Conservation (phyloP, 225 moss, liverwort and hornwort species). For the Neckera pumila region DNA sequence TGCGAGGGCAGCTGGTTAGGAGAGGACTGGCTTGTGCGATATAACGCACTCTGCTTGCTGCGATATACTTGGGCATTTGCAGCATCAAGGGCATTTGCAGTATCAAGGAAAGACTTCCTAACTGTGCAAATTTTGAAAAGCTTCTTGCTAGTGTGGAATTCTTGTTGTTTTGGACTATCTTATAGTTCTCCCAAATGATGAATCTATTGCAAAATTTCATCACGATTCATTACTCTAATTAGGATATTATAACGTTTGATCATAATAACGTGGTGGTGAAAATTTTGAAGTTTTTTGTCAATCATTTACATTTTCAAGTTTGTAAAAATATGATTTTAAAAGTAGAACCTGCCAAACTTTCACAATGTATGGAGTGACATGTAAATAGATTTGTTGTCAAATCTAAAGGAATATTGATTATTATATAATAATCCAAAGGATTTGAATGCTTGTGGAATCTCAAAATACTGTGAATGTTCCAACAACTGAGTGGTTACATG, state of each 20-base stretch:
- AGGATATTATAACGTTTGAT: neutral
- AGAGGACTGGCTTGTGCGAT: neutral
- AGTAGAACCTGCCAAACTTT: neutral
- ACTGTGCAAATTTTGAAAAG: neutral
- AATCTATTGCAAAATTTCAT: neutral
- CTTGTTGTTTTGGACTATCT: neutral
- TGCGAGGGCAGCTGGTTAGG: neutral
- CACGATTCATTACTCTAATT: neutral
- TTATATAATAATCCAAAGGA: neutral
- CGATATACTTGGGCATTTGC: neutral
- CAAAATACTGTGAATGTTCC: neutral
- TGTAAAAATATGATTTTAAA: neutral
- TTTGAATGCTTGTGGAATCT: neutral
- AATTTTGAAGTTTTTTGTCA: neutral
- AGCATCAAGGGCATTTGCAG: neutral
- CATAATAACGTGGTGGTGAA: neutral
- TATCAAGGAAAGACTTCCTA: neutral
- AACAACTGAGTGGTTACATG: neutral
- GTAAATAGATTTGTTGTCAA: neutral
- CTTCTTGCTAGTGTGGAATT: neutral
- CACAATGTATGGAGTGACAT: neutral
- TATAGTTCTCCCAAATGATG: neutral
- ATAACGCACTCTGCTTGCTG: neutral
- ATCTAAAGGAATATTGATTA: neutral
- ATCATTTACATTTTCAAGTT: neutral